Evolutionary conservation across 2,329 filamentous ascomycete species (phyloP).

Genomic region (Ophiostoma sp.): DNA sequence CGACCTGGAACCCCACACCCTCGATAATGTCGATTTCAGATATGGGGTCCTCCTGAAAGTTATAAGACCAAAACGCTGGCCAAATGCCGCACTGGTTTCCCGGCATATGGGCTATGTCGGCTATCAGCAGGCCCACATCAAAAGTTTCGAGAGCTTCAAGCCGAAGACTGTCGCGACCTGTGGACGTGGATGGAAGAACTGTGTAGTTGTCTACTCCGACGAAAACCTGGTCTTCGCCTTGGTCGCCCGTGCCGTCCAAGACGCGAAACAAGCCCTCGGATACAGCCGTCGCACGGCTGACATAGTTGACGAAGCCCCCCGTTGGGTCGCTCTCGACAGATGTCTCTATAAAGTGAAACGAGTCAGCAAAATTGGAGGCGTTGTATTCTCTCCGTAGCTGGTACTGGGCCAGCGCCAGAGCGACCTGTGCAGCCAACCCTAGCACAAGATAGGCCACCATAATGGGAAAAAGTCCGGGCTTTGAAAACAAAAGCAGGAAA

Average conservation of each 20-base stretch:
- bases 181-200: neutral
- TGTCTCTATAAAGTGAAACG: conserved; percentile 20
- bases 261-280: neutral
- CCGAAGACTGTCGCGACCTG: conserved; percentile 37
- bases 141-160: conserved; percentile 44
- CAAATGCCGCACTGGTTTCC: conserved; percentile 45
- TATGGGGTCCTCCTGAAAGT: conserved; percentile 42
- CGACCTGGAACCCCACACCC: conserved; percentile 42
- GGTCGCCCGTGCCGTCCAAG: neutral
- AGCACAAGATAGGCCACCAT: neutral
- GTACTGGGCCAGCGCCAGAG: conserved; percentile 2
- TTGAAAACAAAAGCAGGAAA: neutral
- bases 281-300: neutral
- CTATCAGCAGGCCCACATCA: conserved; percentile 43
- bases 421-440: neutral
- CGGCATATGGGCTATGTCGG: conserved; percentile 48
- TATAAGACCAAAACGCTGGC: conserved; percentile 41
- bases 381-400: conserved; percentile 17
- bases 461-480: neutral
- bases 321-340: conserved; percentile 34
- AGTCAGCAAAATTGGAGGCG: conserved; percentile 19
- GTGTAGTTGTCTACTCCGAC: neutral
- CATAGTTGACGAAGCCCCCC: neutral
- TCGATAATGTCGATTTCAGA: conserved; percentile 54
- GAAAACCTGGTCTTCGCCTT: neutral